Conservation (phyloP, 23 red algal genomes). For the Gracilaria gracilis region DNA sequence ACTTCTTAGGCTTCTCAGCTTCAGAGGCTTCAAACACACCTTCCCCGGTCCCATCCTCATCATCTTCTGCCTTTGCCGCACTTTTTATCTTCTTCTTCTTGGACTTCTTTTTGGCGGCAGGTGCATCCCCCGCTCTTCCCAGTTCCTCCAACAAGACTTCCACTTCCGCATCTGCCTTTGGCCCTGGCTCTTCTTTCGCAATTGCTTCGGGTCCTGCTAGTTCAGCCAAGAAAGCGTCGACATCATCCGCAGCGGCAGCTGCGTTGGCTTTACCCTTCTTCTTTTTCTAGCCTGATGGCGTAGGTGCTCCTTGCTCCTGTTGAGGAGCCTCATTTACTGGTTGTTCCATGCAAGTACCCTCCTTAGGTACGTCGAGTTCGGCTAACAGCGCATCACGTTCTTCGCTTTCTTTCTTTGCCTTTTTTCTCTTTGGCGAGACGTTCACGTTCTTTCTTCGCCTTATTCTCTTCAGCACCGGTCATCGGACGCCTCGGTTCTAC, state of each 20-base stretch:
- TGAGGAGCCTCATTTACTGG: constrained; percentile 28
- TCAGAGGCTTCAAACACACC: constrained; percentile 11
- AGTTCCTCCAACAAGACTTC: constrained; percentile 57
- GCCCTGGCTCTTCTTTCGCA: neutral
- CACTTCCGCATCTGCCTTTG: neutral
- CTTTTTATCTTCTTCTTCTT: constrained; percentile 93
- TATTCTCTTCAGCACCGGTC: constrained; percentile 73
- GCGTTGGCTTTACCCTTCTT: constrained; percentile 51
- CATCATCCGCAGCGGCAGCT: constrained; percentile 36
- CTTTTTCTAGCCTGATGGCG: constrained; percentile 53
- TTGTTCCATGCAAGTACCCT: neutral
- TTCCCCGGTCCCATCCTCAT: constrained; percentile 35
- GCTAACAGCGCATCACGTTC: constrained; percentile 76
- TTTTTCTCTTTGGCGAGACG: constrained; percentile 56
- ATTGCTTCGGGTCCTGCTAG: constrained; percentile 4
- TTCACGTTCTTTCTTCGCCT: constrained; percentile 78
- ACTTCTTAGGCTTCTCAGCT: constrained; percentile 80
- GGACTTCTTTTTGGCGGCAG: constrained; percentile 84
- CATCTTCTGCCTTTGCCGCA: constrained; percentile 72
- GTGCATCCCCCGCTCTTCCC: constrained; percentile 13
- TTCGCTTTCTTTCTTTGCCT: constrained; percentile 69
- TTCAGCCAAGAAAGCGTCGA: constrained; percentile 76
- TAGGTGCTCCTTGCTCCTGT: constrained; percentile 33
- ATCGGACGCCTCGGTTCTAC: constrained; percentile 36
- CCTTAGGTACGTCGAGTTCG: constrained; percentile 37